Evolutionary conservation across 805 yeast genomes (phyloP).

Genomic region (Nakazawaea ambrosiae): DNA sequence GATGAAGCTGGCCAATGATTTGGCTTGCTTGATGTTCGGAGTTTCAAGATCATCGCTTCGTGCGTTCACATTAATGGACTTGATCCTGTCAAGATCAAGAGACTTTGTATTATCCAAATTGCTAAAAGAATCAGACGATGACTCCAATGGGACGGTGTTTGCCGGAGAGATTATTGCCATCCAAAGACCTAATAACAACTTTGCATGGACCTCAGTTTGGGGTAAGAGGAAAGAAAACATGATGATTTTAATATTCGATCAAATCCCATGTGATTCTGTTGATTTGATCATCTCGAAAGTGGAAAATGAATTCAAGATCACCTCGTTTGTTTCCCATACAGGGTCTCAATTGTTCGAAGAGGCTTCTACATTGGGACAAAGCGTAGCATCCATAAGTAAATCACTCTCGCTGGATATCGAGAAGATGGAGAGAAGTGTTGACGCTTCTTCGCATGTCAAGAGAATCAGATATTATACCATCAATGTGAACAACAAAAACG

Average conservation of each 20-base stretch:
- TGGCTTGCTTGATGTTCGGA: conserved; percentile 85
- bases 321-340: conserved; percentile 17
- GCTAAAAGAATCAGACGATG: conserved; percentile 10
- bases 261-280: conserved; percentile 66
- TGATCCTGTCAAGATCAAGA: conserved; percentile 71
- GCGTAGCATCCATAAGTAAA: conserved; percentile 12
- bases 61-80: conserved; percentile 61
- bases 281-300: conserved; percentile 44
- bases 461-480: conserved; percentile 58
- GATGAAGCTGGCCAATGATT: conserved; percentile 79
- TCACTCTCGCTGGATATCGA: conserved; percentile 8
- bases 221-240: conserved; percentile 68
- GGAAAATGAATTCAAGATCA: conserved; percentile 15
- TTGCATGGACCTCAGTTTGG: conserved; percentile 88
- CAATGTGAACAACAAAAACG: conserved; percentile 32
- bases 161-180: conserved; percentile 86
- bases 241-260: conserved; percentile 81
- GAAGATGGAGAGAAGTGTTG: conserved; percentile 17
- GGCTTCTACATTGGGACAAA: conserved; percentile 9
- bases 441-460: conserved; percentile 41
- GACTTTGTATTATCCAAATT: conserved; percentile 59
- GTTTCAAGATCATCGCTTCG: conserved; percentile 58
- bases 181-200: conserved; percentile 52
- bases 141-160: conserved; percentile 44
- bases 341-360: conserved; percentile 17